A percentile compares a stretch with the other conserved stretches of the same genome.
These are phyloP conservation scores for Suhomyces sp. DNA, from an alignment of 805 yeast genomes.

Conservation along the genomic window DNA sequence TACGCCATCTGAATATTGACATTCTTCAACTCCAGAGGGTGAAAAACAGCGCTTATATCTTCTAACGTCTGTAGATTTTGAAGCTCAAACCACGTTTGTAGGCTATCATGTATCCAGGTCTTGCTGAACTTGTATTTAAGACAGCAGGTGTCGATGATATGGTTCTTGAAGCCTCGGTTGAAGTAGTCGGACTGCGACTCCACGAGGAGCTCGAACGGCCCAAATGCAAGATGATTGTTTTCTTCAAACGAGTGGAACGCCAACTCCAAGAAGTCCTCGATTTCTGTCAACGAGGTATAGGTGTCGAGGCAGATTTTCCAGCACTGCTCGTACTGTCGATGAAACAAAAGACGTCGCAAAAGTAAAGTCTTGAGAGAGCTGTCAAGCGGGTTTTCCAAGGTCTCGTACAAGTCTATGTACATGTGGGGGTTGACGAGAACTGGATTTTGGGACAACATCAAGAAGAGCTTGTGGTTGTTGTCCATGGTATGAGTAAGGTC, in stretches of 20 bases:
- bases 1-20: conserved; percentile 3
- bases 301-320: conserved; percentile 30
- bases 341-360: conserved; percentile 29
- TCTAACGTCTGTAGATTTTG: conserved; percentile 4
- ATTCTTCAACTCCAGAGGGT: neutral
- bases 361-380: conserved; percentile 20
- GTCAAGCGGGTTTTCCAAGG: conserved; percentile 17
- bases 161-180: conserved; percentile 9
- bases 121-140: conserved; percentile 8
- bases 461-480: conserved; percentile 25
- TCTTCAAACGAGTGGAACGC: conserved; percentile 17
- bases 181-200: conserved; percentile 14
- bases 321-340: conserved; percentile 26
- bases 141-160: conserved; percentile 12
- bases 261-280: conserved; percentile 35
- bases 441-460: conserved; percentile 33
- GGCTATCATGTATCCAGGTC: conserved; percentile 4
- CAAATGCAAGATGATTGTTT: conserved; percentile 21
- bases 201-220: conserved; percentile 24
- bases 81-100: conserved; percentile 2
- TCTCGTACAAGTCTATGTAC: conserved; percentile 19
- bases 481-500: conserved; percentile 27
- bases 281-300: conserved; percentile 29
- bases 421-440: conserved; percentile 27
- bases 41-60: neutral